Base-by-base conservation (phyloP, 1,284 basidiomycete genomes). In the Naganishia cerealis region DNA sequence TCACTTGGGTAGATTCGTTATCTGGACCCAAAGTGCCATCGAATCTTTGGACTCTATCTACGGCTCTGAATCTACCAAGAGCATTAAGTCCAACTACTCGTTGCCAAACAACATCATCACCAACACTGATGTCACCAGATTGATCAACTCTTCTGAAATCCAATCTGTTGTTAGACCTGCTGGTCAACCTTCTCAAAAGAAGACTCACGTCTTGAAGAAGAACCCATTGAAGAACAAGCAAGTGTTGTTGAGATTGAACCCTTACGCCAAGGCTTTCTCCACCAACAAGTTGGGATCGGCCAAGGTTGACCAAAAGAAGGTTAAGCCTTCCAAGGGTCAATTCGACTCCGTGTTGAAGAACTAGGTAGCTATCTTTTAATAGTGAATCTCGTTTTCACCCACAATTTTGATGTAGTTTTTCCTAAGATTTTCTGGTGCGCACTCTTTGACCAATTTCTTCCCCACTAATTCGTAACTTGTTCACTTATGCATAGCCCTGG, bases 191-290 rank as follows among this genome's bases (percentile, higher is more conserved):
- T 73, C 77, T 72, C 82, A 83, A 83, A 74, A 83, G 72, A 81
- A 81, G 80, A 94, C 94, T 73, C 96, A 92, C 91, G 94, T 93
- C 73, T 94, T 97, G 86, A 94, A 94, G 90, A 98, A 98, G 91
- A 98, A 98, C 87, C 94, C 95, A 68, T 87, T 96, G 78, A 83
- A 88, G 83, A 99, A 99, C 91, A 94, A 92, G 85, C 90, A 87
- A 70, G 86, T 97, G 76, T 88, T 99, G 80, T 97, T 95, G 93
- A 90, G 94, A 77, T 87, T 99, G 84, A 99, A 99, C 88, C 96
- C 96, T 68, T 99, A 99, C 84, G 95, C 95, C 79, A 96, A 94
- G 87, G 90, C 90, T 66, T 82, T n/a, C n/a, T 93, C 77, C 89
- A 91, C 81, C 86, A 89, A 77, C 90, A 93, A n/a, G n/a, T n/a